phyloP scores from a whole-genome alignment of 352 stramenopile genomes.

The Pilasporangium apinafurcum region DNA sequence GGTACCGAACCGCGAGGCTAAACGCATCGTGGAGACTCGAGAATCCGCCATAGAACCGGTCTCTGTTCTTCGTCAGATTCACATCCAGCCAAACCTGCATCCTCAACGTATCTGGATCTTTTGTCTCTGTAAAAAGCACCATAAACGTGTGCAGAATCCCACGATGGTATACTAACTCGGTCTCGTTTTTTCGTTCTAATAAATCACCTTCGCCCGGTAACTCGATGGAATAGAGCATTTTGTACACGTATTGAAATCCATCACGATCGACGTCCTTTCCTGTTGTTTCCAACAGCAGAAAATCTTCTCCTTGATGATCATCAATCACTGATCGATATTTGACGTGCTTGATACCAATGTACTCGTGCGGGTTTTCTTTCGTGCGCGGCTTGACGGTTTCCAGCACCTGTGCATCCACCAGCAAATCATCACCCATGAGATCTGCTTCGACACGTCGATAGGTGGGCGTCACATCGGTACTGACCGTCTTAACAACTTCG shows the following conservation, averaged over 20 bases:
- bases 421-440: constrained; percentile 39
- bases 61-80: constrained; percentile 40
- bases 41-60: constrained; percentile 50
- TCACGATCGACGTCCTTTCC: constrained; percentile 38
- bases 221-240: constrained; percentile 43
- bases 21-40: constrained; percentile 64
- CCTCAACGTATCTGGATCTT: constrained; percentile 42
- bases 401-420: constrained; percentile 64
- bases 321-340: constrained; percentile 60
- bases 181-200: constrained; percentile 30
- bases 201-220: constrained; percentile 29
- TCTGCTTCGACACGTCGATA: constrained; percentile 53
- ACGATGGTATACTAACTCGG: constrained; percentile 37
- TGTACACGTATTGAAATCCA: constrained; percentile 46
- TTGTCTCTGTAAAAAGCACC: constrained; percentile 53
- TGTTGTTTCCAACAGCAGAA: constrained; percentile 51
- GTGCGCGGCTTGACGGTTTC: constrained; percentile 60
- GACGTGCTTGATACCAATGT: constrained; percentile 73
- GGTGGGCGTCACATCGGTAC: constrained; percentile 40
- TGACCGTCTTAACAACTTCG: constrained; percentile 50
- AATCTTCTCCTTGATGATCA: constrained; percentile 51
- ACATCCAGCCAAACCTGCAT: constrained; percentile 73
- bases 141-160: constrained; percentile 55
- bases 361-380: constrained; percentile 65
- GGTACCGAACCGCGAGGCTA: constrained; percentile 57